Base-by-base conservation (phyloP, 2,329 filamentous ascomycete species). In the Podosphaera fusca region DNA sequence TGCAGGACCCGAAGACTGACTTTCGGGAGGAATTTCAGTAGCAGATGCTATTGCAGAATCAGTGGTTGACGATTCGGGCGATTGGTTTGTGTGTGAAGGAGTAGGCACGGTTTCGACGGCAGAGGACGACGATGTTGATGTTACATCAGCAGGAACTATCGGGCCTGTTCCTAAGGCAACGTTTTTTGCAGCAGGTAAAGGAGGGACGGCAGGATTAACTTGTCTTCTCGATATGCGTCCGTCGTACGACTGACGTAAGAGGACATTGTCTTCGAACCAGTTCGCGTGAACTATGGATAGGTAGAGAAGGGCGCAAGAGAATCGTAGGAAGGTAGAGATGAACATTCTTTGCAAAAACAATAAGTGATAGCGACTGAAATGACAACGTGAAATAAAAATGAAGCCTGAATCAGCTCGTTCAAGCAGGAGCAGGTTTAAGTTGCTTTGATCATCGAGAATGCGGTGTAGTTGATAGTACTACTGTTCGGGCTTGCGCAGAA, bases 1-100 rank as follows among this genome's bases (percentile, higher is more conserved):
- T 10, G 54, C 8, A 9, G 55, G 52, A 36, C 52, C 56, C 35
- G 62, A 61, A 31, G 47, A 31, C 8, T 30, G 50, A 33, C 10
- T 14, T 52, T 14, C 12, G 30, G 50, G 14, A 10, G 49, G 31
- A 33, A 9, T 29, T 9, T 49, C 4, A 31, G 60, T 34, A 2
- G 36, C 45, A 14, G 60, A 46, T 3, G 40, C 40, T 42, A 1
- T 21, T 36, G 29, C 34, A 5, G 54, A 9, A 14, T 31, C 30
- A 12, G 45, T 50, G 45, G 55, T 51, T 2, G 38, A 42, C 14
- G 8, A 42, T 42, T 42, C 14, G 38, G 7, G 8, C 8, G 38
- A 42, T 7, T 14, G 38, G 14, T 42, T 42, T 42, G 38, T 42
- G 7, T 1, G 38, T 14, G 14, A 7, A 42, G 45, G 14, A 6